Evolutionary conservation across 495 filamentous ascomycete species (phyloP).

Genomic region (Mytilinidion resinicola): DNA sequence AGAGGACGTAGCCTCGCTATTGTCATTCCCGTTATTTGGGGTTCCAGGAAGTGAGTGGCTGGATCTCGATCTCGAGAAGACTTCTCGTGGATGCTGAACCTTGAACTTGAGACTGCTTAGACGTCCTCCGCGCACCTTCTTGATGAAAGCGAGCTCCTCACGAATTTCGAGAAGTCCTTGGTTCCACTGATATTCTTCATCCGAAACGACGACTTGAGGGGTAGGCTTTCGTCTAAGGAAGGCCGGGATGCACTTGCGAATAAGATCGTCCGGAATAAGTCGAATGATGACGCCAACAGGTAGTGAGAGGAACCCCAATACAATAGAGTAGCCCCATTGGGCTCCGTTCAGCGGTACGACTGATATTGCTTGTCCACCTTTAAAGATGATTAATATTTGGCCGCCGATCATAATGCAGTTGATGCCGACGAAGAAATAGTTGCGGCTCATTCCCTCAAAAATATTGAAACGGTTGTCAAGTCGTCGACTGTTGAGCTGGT

Average conservation of each 20-base stretch:
- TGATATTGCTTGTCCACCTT: conserved; percentile 67
- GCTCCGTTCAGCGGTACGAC: conserved; percentile 53
- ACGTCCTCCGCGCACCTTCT: conserved; percentile 71
- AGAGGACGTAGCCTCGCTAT: conserved; percentile 45
- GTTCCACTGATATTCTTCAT: conserved; percentile 58
- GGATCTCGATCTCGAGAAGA: conserved; percentile 66
- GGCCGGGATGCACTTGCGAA: conserved; percentile 48
- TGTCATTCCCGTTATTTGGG: conserved; percentile 53
- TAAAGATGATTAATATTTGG: conserved; percentile 70
- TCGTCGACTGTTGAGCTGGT: conserved; percentile 76
- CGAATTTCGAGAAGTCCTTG: conserved; percentile 35
- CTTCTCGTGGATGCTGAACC: conserved; percentile 69
- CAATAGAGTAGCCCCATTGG: conserved; percentile 70
- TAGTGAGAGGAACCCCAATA: conserved; percentile 63
- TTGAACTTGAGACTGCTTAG: conserved; percentile 81
- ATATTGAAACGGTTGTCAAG: conserved; percentile 89
- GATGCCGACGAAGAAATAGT: conserved; percentile 78
- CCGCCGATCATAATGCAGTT: conserved; percentile 77
- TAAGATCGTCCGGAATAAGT: conserved; percentile 63
- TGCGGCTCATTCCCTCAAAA: conserved; percentile 73
- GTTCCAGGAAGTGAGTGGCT: conserved; percentile 58
- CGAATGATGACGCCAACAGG: conserved; percentile 68
- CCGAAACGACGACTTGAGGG: conserved; percentile 56
- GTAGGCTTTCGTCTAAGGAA: conserved; percentile 33
- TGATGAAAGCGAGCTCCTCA: conserved; percentile 52